Conservation (phyloP, 2,329 filamentous ascomycete species). For the Penicillium digitatum region DNA sequence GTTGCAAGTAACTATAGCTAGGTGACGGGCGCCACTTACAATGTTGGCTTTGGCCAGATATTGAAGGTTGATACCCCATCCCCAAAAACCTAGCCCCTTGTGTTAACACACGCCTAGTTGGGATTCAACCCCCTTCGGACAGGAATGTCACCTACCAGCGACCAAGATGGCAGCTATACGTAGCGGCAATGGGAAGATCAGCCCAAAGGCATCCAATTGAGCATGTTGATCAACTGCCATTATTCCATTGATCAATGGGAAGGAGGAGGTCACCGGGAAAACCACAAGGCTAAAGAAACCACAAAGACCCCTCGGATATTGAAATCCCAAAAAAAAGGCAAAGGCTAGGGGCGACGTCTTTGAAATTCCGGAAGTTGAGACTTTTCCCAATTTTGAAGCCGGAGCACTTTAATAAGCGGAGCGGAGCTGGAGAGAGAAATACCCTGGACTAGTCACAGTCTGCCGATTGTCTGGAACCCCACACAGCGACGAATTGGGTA, state of each 20-base stretch:
- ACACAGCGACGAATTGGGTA: constrained; percentile 3
- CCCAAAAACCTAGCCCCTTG: constrained; percentile 70
- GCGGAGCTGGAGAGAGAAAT: background rate
- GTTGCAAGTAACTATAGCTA: background rate
- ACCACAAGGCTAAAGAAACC: constrained; percentile 4
- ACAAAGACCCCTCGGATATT: constrained; percentile 10
- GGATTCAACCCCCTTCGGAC: background rate
- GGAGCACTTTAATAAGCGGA: constrained; percentile 20
- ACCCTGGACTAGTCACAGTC: constrained; percentile 8
- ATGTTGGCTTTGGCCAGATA: constrained; percentile 76
- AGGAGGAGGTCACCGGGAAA: background rate
- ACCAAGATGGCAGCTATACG: constrained; percentile 82
- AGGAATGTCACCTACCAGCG: constrained; percentile 57
- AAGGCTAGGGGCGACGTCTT: constrained; percentile 29
- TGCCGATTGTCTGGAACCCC: constrained; percentile 7
- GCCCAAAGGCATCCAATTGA: constrained; percentile 75
- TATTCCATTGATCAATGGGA: constrained; percentile 34
- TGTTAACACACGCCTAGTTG: constrained; percentile 6
- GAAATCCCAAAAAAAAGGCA: constrained; percentile 25
- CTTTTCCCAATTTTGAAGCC: constrained; percentile 12
- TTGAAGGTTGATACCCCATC: constrained; percentile 89
- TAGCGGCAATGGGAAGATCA: constrained; percentile 82
- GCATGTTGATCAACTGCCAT: constrained; percentile 42
- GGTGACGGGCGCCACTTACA: constrained; percentile 42
- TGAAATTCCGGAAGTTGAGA: constrained; percentile 8